phyloP scores from a whole-genome alignment of 345 rosid species.

The Heritiera littoralis region DNA sequence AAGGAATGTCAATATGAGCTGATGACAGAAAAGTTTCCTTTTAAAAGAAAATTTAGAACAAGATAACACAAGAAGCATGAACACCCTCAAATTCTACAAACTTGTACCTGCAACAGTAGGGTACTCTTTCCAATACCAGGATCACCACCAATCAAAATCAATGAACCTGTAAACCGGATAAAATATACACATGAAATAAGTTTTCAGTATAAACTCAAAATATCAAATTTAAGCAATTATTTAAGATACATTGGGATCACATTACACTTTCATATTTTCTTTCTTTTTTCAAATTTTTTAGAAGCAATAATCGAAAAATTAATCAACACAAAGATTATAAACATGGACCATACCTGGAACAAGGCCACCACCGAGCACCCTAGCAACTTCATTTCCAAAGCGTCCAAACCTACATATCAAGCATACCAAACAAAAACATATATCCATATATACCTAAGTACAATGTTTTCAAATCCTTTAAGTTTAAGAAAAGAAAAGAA shows the following conservation, averaged over 20 bases:
- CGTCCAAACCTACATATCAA: constrained; percentile 56
- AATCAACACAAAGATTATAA: constrained; percentile 16
- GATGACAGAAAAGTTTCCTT: not conserved
- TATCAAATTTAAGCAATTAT: not conserved
- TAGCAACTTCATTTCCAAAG: constrained; percentile 81
- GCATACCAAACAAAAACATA: constrained; percentile 23
- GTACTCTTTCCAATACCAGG: constrained; percentile 99
- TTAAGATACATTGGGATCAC: not conserved
- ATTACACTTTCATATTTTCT: constrained; percentile 22
- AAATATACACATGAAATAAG: not conserved
- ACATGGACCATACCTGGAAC: constrained; percentile 73
- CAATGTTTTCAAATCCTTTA: not conserved
- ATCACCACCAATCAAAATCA: constrained; percentile 90
- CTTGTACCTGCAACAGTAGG: constrained; percentile 72
- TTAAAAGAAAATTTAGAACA: not conserved
- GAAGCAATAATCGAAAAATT: constrained; percentile 6
- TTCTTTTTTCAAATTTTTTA: constrained; percentile 14
- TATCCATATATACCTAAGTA: not conserved
- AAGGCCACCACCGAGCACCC: constrained; percentile 97
- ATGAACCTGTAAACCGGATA: constrained; percentile 53
- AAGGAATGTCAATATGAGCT: not conserved
- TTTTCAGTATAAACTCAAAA: not conserved
- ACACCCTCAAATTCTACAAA: not conserved
- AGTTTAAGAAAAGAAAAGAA: not conserved
- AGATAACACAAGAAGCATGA: not conserved